phyloP scores from a whole-genome alignment of 2,329 filamentous ascomycete genomes.

The Neonectria neomacrospora region DNA sequence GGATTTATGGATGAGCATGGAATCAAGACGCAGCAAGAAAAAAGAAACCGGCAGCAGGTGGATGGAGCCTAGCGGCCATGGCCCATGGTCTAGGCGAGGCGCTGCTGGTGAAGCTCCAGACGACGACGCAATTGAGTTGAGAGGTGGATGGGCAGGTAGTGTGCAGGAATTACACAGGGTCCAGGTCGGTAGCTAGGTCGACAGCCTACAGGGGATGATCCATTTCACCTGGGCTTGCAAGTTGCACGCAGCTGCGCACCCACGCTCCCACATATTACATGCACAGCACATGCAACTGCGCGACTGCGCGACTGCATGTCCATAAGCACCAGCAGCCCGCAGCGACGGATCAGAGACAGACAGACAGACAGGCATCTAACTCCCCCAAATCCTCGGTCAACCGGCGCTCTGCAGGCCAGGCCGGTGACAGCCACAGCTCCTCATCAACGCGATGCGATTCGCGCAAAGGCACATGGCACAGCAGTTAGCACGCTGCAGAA shows the following conservation, averaged over 20 bases:
- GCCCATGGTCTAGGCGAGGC: no score
- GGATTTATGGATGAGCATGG: constrained; percentile 5
- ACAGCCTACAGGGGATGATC: constrained; percentile 22
- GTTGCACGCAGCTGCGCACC: constrained; percentile 16
- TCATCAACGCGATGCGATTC: not conserved
- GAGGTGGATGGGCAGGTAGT: not conserved
- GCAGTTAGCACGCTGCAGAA: no score
- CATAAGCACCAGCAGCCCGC: constrained; percentile 1
- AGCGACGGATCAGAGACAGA: not conserved
- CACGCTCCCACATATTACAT: constrained; percentile 20
- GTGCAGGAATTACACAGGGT: constrained; percentile 19
- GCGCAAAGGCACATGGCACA: constrained; percentile 9
- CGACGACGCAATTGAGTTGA: not conserved
- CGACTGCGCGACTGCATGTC: constrained; percentile 4
- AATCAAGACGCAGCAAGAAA: constrained; percentile 26
- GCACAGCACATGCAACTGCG: constrained; percentile 27
- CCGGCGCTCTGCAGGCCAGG: not conserved
- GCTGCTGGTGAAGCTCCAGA: constrained; percentile 7
- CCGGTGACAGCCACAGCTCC: no score
- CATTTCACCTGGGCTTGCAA: constrained; percentile 9
- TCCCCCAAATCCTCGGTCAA: not conserved
- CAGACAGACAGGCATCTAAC: not conserved
- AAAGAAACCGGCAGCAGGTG: constrained; percentile 6
- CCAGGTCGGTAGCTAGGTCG: not conserved
- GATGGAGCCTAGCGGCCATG: constrained; percentile 3